These are phyloP conservation scores for Aphanomyces cochlioides DNA, from an alignment of 352 stramenopile genomes.

Conservation along the genomic window DNA sequence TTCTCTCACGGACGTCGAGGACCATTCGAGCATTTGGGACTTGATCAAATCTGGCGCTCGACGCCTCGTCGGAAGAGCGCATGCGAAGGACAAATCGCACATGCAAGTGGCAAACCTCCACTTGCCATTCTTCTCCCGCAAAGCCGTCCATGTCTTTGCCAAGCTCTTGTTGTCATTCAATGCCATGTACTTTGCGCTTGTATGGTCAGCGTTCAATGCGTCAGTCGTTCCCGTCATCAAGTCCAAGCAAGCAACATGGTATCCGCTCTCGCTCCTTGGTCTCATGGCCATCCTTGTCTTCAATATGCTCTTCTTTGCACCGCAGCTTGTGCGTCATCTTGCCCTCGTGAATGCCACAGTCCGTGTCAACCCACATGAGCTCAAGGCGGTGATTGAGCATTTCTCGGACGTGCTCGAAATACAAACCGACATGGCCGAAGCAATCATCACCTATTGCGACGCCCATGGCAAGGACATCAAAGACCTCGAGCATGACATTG, in stretches of 20 bases:
- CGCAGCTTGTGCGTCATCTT: constrained; percentile 24
- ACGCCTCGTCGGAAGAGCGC: background rate
- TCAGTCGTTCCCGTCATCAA: background rate
- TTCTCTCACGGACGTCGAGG: constrained; percentile 16
- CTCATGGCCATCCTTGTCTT: constrained; percentile 15
- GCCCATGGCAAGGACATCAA: constrained; percentile 13
- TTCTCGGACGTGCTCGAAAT: constrained; percentile 25
- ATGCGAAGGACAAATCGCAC: background rate
- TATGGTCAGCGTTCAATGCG: constrained; percentile 14
- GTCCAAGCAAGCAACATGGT: background rate
- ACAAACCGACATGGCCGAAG: constrained; percentile 24
- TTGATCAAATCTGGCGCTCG: constrained; percentile 1
- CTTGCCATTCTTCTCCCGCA: constrained; percentile 23
- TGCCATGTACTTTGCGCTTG: constrained; percentile 27
- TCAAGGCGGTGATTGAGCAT: constrained; percentile 28
- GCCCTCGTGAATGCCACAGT: constrained; percentile 29
- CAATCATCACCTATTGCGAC: background rate
- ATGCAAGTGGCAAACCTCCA: background rate
- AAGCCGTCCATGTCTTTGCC: constrained; percentile 22
- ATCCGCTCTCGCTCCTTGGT: background rate
- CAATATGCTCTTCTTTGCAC: constrained; percentile 26
- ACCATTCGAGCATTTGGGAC: constrained; percentile 28
- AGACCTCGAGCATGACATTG: background rate
- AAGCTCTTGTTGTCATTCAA: constrained; percentile 27
- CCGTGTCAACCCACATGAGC: constrained; percentile 17